Evolutionary conservation across 2,329 filamentous ascomycete genomes (phyloP), one percentile per base, ranked within the genome.

Genomic region (Helotiales sp.): DNA sequence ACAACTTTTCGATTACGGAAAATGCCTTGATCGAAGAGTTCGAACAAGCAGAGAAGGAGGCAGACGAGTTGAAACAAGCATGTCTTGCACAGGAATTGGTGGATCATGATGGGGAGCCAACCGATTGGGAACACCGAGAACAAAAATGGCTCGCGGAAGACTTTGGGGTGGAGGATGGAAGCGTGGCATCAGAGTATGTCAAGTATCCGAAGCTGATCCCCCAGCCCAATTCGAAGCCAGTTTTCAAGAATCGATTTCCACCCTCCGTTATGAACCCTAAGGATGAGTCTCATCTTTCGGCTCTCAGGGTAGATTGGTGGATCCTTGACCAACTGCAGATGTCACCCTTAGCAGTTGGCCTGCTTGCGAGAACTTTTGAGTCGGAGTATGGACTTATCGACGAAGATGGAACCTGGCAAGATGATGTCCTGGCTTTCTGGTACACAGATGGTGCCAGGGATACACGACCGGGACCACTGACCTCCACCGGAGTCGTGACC

Each of bases 31-130:
- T 60, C 1, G 17, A 43, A 1, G 22, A 73, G 28, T 63, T 74
- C 20, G 22, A 61, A 13, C 17, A 24, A n/a, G 20, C 45, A 2
- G 54, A 71, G 24, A 52, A 15, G 0, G 70, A 72, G 13, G 61
- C 66, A 0, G 45, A 61, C 10, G 5, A 43, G 1, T 64, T 75
- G 30, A 65, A 55, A 30, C 22, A 55, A 20, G n/a, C 62, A 8
- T 75, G 73, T 40, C 55, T 73, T 1, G 30, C 43, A n/a, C 28
- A 63, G 24, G 70, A 67, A 6, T 55, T 75, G 10, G 65, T 75
- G 6, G 72, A 76, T 37, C 68, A 75, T 11, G 55, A 68, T 45
- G 72, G 68, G 7, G 63, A 74, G 3, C 71, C 71, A 2, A 68
- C 66, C 3, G 55, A 61, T 52, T 59, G 70, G 6, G 37, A 62